These are phyloP conservation scores for Citrus mangshanensis DNA, from an alignment of 345 rosid genomes.

Conservation along the genomic window DNA sequence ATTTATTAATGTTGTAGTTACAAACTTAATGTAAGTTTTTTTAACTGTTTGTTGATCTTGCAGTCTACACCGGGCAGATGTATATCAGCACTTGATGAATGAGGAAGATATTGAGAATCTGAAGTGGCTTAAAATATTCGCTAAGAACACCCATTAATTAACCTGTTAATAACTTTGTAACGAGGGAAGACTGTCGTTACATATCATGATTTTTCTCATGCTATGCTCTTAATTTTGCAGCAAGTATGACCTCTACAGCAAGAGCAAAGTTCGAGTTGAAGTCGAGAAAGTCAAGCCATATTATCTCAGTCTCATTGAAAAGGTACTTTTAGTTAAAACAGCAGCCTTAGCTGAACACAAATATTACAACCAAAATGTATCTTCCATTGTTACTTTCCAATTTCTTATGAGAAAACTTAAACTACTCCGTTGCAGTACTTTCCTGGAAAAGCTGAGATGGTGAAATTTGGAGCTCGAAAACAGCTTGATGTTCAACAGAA, in stretches of 20 bases:
- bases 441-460: background rate
- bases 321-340: background rate
- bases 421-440: background rate
- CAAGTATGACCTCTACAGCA: background rate
- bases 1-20: background rate
- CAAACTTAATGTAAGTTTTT: background rate
- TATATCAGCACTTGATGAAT: conserved; percentile 43
- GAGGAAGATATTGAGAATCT: conserved; percentile 45
- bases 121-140: conserved; percentile 48
- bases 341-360: too few relatives aligned
- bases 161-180: background rate
- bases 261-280: background rate
- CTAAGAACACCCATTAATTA: conserved; percentile 4
- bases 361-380: too few relatives aligned
- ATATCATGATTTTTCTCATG: background rate
- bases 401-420: too few relatives aligned
- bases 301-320: background rate
- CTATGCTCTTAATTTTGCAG: background rate
- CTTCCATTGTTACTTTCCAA: background rate
- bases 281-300: background rate
- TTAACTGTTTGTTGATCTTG: background rate
- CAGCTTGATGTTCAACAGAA: background rate
- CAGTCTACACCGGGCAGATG: conserved; percentile 42
- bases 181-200: background rate
- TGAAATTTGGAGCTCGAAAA: background rate